Conservation (phyloP, 345 rosid genomes). For the Brassica juncea region DNA sequence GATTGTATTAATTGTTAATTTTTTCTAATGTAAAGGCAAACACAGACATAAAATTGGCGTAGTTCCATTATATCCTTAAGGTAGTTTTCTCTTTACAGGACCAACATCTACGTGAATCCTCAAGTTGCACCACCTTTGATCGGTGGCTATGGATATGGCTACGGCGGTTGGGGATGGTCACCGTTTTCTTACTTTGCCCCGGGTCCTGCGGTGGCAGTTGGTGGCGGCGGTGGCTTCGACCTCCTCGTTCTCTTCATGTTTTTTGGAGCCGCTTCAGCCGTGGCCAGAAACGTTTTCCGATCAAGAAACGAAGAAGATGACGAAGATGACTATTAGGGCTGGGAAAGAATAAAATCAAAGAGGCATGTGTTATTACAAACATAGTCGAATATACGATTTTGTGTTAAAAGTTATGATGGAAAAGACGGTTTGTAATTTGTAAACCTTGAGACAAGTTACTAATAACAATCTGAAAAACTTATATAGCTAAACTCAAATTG, state of each 20-base stretch:
- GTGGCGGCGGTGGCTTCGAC: constrained; percentile 87
- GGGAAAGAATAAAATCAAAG: neutral
- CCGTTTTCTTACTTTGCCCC: constrained; percentile 91
- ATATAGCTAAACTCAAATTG: neutral
- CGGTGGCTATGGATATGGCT: constrained; percentile 97
- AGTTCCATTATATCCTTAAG: neutral
- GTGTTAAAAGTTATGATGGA: constrained; percentile 2
- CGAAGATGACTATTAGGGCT: constrained; percentile 48
- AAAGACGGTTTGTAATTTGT: neutral
- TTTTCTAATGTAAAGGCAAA: neutral
- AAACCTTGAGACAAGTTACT: constrained; percentile 1
- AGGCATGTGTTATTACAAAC: constrained; percentile 1
- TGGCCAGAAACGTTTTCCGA: constrained; percentile 58
- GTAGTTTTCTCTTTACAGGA: constrained; percentile 46
- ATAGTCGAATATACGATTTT: constrained; percentile 13
- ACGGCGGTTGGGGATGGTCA: constrained; percentile 98
- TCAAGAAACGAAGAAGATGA: constrained; percentile 63
- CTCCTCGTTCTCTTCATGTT: constrained; percentile 60
- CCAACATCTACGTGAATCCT: constrained; percentile 87
- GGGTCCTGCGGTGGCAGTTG: constrained; percentile 80
- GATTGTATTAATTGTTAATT: neutral
- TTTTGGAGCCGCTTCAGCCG: constrained; percentile 81
- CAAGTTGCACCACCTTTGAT: constrained; percentile 80
- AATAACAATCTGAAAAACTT: neutral
- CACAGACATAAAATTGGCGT: neutral